phyloP scores from a whole-genome alignment of 352 stramenopile species.

The Phytophthora sp. region DNA sequence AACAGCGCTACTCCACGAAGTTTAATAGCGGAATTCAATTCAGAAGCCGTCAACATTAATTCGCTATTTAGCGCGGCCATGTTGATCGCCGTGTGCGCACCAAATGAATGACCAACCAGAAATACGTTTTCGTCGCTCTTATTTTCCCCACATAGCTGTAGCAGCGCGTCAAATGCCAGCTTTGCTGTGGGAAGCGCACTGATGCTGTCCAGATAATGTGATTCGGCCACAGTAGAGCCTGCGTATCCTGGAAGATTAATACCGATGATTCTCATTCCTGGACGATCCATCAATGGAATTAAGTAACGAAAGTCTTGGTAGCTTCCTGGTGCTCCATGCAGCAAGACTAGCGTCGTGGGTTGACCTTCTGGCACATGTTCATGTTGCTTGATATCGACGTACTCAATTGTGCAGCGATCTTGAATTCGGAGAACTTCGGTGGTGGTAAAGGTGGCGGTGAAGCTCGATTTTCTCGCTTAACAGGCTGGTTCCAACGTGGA shows the following conservation, averaged over 20 bases:
- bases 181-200: constrained; percentile 36
- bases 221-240: constrained; percentile 22
- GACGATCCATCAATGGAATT: constrained; percentile 28
- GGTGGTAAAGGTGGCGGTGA: constrained; percentile 29
- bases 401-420: constrained; percentile 36
- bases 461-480: constrained; percentile 10
- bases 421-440: constrained; percentile 25
- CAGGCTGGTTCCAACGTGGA: constrained; percentile 8
- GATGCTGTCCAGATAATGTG: constrained; percentile 33
- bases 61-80: constrained; percentile 40
- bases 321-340: constrained; percentile 55
- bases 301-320: constrained; percentile 59
- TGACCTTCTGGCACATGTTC: not conserved
- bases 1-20: constrained; percentile 45
- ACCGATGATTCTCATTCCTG: constrained; percentile 24
- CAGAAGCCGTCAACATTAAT: not conserved
- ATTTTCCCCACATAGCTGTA: constrained; percentile 19
- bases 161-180: constrained; percentile 31
- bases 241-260: constrained; percentile 39
- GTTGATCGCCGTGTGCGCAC: constrained; percentile 46
- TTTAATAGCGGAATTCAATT: not conserved
- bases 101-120: constrained; percentile 56
- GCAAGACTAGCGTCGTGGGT: constrained; percentile 43
- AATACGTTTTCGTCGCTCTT: constrained; percentile 27
- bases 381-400: constrained; percentile 43